These are phyloP conservation scores for Penicillium riverlandense DNA, from an alignment of 495 filamentous ascomycete genomes.

Conservation along the genomic window DNA sequence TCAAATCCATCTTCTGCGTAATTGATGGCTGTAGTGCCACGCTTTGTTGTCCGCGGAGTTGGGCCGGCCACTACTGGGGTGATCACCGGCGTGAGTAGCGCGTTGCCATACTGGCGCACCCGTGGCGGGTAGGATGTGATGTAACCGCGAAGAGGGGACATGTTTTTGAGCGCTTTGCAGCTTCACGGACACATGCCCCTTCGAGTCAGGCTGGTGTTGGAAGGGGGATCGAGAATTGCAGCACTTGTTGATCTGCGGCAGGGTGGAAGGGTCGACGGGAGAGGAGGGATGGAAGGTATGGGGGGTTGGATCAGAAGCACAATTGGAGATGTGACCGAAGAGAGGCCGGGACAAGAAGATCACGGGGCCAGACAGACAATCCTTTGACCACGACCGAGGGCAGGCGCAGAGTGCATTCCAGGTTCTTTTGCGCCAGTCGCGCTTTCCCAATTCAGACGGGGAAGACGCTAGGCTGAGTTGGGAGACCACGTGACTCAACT, in stretches of 20 bases:
- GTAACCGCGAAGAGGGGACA: constrained; percentile 74
- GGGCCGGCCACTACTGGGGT: constrained; percentile 60
- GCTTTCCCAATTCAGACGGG: constrained; percentile 22
- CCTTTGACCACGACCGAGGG: no score
- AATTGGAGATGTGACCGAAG: not conserved
- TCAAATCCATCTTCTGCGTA: constrained; percentile 96
- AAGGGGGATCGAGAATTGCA: not conserved
- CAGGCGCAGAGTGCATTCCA: not conserved
- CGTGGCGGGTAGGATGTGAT: constrained; percentile 88
- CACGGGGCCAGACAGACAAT: not conserved
- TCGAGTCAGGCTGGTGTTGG: constrained; percentile 8
- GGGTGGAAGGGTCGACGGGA: constrained; percentile 7
- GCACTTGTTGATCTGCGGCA: constrained; percentile 12
- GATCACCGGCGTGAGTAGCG: constrained; percentile 82
- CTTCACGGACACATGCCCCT: constrained; percentile 37
- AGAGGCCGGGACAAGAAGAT: not conserved
- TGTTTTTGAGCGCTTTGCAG: constrained; percentile 29
- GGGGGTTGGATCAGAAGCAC: no score
- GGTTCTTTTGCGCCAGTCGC: constrained; percentile 29
- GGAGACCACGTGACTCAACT: constrained; percentile 12
- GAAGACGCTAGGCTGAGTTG: constrained; percentile 21
- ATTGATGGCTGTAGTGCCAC: constrained; percentile 91
- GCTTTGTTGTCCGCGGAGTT: constrained; percentile 82
- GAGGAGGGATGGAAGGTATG: not conserved
- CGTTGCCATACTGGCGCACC: constrained; percentile 85